Evolutionary conservation across 2,329 filamentous ascomycete species (phyloP).

Genomic region (Cladosporium sp.): DNA sequence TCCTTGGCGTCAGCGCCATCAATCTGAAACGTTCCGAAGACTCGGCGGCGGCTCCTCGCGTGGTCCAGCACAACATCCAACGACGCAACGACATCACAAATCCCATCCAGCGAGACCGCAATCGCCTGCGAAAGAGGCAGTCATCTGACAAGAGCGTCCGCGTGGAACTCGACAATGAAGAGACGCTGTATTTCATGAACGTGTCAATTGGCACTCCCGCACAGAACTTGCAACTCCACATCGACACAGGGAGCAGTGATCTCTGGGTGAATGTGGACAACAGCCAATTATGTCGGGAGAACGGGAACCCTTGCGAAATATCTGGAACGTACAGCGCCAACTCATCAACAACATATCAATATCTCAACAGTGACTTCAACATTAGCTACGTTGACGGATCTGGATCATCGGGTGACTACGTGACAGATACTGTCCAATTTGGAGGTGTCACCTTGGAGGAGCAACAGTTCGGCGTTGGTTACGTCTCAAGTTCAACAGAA

Average conservation of each 20-base stretch:
- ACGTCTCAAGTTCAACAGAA: slow-evolving; percentile 54
- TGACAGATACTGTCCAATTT: slow-evolving; percentile 65
- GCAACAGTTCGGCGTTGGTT: slow-evolving; percentile 72
- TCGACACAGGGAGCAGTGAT: slow-evolving; percentile 62
- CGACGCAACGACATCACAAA: slow-evolving; percentile 43
- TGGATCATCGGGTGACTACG: slow-evolving; percentile 73
- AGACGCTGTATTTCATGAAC: slow-evolving; percentile 58
- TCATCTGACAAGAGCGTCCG: slow-evolving; percentile 36
- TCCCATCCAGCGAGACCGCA: slow-evolving; percentile 36
- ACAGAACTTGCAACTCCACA: slow-evolving; percentile 52
- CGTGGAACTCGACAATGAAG: slow-evolving; percentile 52
- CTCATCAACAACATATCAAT: slow-evolving; percentile 70
- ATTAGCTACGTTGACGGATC: slow-evolving; percentile 84
- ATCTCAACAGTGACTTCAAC: slow-evolving; percentile 73
- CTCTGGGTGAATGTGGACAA: slow-evolving; percentile 62
- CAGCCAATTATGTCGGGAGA: slow-evolving; percentile 55
- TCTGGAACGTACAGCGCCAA: slow-evolving; percentile 67
- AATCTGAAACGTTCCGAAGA: slow-evolving; percentile 26
- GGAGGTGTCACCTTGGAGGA: slow-evolving; percentile 50
- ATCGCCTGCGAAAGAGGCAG: slow-evolving; percentile 42
- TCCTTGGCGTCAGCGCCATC: slow-evolving; percentile 24
- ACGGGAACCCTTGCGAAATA: slow-evolving; percentile 49
- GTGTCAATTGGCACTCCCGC: slow-evolving; percentile 54
- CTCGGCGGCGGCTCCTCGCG: slow-evolving; percentile 34
- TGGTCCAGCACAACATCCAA: slow-evolving; percentile 49